phyloP scores from a whole-genome alignment of 768 basidiomycete species.

The Tricholoma sp. region DNA sequence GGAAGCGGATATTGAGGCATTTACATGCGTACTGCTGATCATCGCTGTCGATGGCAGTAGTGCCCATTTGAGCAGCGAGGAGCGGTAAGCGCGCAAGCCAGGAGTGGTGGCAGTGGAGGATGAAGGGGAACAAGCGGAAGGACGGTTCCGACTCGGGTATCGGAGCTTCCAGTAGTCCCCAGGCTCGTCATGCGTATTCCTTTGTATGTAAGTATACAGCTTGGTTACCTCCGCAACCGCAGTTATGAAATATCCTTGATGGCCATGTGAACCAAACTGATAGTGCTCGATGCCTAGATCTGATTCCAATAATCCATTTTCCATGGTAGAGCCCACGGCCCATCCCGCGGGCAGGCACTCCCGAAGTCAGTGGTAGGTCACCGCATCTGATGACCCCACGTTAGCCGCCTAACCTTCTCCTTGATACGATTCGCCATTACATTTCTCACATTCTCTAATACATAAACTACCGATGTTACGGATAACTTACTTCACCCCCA shows the following conservation, averaged over 20 bases:
- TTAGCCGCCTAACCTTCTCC: background rate
- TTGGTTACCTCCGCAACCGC: slow-evolving; percentile 10
- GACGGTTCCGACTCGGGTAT: slow-evolving; percentile 37
- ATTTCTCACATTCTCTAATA: slow-evolving; percentile 13
- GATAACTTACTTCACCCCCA: slow-evolving; percentile 19
- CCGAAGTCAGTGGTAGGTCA: background rate
- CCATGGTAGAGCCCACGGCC: background rate
- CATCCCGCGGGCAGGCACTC: background rate
- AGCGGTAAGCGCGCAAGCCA: slow-evolving; percentile 8
- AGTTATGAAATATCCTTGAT: slow-evolving; percentile 1
- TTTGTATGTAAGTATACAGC: slow-evolving; percentile 2
- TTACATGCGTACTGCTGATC: slow-evolving; percentile 47
- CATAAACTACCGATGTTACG: slow-evolving; percentile 10
- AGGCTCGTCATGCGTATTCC: slow-evolving; percentile 2
- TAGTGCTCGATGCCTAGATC: too few relatives aligned
- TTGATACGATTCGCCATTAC: slow-evolving; percentile 4
- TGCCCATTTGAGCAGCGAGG: slow-evolving; percentile 23
- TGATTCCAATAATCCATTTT: background rate
- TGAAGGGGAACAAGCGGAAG: slow-evolving; percentile 19
- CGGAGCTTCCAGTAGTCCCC: slow-evolving; percentile 20
- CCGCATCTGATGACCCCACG: background rate
- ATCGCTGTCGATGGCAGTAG: slow-evolving; percentile 16
- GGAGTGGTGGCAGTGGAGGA: slow-evolving; percentile 14
- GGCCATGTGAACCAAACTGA: background rate
- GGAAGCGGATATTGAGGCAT: slow-evolving; percentile 69